A percentile compares a stretch with the other conserved stretches of the same genome.
These are phyloP conservation scores for Senna tora DNA, from an alignment of 306 rosid species.

Conservation along the genomic window DNA sequence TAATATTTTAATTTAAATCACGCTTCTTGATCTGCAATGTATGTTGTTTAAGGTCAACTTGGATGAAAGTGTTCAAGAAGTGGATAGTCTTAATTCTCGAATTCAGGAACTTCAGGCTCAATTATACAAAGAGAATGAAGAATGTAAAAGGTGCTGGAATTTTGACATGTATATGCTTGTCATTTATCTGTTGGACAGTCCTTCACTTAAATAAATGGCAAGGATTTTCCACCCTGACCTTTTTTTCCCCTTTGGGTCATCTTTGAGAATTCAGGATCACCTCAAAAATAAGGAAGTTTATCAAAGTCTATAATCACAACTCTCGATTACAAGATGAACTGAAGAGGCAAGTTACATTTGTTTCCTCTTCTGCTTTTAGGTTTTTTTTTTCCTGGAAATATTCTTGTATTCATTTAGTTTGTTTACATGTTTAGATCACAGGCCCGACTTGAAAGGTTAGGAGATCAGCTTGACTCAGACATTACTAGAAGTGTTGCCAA, in stretches of 20 bases:
- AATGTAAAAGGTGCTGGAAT: conserved; percentile 65
- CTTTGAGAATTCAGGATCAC: conserved; percentile 62
- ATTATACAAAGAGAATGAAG: conserved; percentile 70
- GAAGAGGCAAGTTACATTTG: conserved; percentile 56
- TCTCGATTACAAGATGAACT: conserved; percentile 77
- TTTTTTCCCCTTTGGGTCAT: conserved; percentile 30
- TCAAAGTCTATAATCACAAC: conserved; percentile 60
- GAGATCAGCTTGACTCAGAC: conserved; percentile 79
- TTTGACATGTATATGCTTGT: conserved; percentile 30
- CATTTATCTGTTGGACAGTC: conserved; percentile 17
- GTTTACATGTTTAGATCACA: conserved; percentile 63
- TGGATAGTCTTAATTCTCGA: conserved; percentile 78
- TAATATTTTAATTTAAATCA: conserved; percentile 8
- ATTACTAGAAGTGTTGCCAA: conserved; percentile 57
- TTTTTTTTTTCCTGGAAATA: neutral
- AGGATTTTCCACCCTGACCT: conserved; percentile 34
- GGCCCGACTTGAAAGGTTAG: conserved; percentile 72
- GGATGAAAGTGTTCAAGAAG: conserved; percentile 85
- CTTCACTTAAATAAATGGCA: conserved; percentile 26
- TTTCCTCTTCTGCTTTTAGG: neutral
- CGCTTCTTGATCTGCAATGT: conserved; percentile 32
- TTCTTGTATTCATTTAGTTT: conserved; percentile 36
- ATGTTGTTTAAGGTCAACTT: conserved; percentile 55
- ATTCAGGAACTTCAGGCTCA: conserved; percentile 90
- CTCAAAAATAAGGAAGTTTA: conserved; percentile 78